Evolutionary conservation across 768 basidiomycete species (phyloP), one percentile per base, ranked within the genome.

Genomic region (Hysterangium stoloniferum): DNA sequence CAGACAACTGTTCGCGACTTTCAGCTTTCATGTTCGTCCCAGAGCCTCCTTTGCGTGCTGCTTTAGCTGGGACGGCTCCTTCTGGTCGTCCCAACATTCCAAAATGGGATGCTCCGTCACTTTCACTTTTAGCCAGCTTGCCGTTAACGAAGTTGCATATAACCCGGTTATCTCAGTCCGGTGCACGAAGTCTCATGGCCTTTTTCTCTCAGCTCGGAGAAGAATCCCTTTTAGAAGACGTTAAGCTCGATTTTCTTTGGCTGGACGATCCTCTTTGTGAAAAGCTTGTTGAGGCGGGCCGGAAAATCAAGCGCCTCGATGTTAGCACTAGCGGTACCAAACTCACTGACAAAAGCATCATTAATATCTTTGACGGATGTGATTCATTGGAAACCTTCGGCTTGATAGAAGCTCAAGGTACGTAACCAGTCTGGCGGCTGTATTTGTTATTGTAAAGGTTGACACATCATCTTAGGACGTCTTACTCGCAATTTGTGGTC

Each of bases 391-490:
- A 67, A 56, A 62, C 62, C 15, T 55, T 71, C 17, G 50, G 45
- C 28, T 54, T 71, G 17, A 61, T 64, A n/a, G 66, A 69, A 36
- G 68, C 70, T 8, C 59, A 71, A 63, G 70, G 70, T 69, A 25
- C 31, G 20, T 27, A 43, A 41, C 29, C 27, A 15, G 9, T n/a
- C 19, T 46, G 31, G 24, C 24, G 12, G 25, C 19, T 25, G 35
- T 35, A 41, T 48, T 20, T 15, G 27, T 17, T 32, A 32, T 31
- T 22, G 28, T 56, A 29, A 28, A 13, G 19, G 13, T 45, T 42
- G 38, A 49, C 48, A 24, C 13, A 32, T n/a, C 20, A 40, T 34
- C 29, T 3, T 38, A 69, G 69, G 68, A 32, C 64, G 69, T 12
- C 58, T 71, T 19, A 67, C 59, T 50, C 65, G 66, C 29, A 56